Conservation (phyloP, 306 rosid genomes). For the Lupinus albus region DNA sequence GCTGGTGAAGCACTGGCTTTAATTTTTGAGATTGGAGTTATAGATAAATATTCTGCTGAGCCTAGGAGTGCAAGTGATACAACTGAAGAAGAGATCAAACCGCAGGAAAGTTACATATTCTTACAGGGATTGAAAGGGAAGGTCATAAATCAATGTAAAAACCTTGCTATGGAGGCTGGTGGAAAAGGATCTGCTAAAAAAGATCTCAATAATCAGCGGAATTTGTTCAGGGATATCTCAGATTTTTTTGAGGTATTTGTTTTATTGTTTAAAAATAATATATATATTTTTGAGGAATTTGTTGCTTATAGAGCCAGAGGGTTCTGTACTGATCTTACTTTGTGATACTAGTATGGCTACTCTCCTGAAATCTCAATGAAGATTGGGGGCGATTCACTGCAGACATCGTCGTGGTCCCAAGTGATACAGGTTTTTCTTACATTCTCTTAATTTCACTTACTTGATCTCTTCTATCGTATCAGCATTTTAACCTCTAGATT, state of each 20-base stretch:
- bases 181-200: conserved; percentile 88
- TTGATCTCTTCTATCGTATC: neutral
- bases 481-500: conserved; percentile 9
- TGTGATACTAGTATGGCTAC: conserved; percentile 63
- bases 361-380: conserved; percentile 75
- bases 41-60: conserved; percentile 61
- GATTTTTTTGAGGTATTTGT: conserved; percentile 77
- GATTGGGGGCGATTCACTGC: conserved; percentile 74
- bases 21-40: conserved; percentile 73
- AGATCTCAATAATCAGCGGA: conserved; percentile 86
- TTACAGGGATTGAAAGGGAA: conserved; percentile 81
- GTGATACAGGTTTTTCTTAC: conserved; percentile 68
- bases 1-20: conserved; percentile 95
- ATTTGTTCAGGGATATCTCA: conserved; percentile 72
- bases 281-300: conserved; percentile 17
- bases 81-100: conserved; percentile 56
- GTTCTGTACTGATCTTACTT: conserved; percentile 35
- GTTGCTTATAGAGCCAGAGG: neutral
- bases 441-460: neutral
- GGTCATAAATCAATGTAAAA: conserved; percentile 74
- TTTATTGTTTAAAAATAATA: neutral
- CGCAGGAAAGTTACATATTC: conserved; percentile 55
- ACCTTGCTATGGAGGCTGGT: conserved; percentile 84
- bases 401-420: conserved; percentile 82
- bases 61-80: conserved; percentile 48